Evolutionary conservation across 179 eudicot genomes (phyloP).

Genomic region (Beta lomatogona): DNA sequence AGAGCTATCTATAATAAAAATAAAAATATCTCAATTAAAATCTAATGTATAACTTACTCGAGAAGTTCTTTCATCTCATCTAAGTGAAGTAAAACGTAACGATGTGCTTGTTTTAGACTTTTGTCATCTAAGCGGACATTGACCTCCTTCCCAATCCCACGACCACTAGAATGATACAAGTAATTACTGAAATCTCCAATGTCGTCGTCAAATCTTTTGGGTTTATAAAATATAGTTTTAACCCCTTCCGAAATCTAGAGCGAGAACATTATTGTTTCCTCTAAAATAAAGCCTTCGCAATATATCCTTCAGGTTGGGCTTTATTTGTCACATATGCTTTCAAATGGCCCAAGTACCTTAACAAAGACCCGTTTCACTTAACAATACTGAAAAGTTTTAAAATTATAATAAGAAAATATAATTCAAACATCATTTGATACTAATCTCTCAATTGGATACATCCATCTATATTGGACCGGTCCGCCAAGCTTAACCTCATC

Average conservation of each 20-base stretch:
- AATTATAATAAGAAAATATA: neutral
- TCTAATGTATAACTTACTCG: constrained; percentile 8
- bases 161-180: constrained; percentile 7
- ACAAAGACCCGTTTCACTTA: neutral
- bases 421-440: neutral
- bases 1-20: no score
- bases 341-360: constrained; percentile 26
- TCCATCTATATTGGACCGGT: constrained; percentile 16
- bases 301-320: constrained; percentile 19
- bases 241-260: constrained; percentile 4
- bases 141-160: neutral
- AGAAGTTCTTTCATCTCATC: constrained; percentile 16
- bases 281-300: constrained; percentile 19
- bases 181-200: neutral
- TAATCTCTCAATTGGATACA: constrained; percentile 22
- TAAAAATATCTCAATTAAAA: neutral
- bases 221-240: neutral
- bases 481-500: constrained; percentile 13
- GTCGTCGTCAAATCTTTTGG: neutral
- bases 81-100: constrained; percentile 19
- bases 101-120: constrained; percentile 24
- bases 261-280: constrained; percentile 17
- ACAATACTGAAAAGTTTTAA: neutral
- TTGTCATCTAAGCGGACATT: neutral
- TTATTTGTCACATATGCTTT: constrained; percentile 26